Conservation (phyloP, 495 filamentous ascomycete genomes). For the Amorphotheca resinae region DNA sequence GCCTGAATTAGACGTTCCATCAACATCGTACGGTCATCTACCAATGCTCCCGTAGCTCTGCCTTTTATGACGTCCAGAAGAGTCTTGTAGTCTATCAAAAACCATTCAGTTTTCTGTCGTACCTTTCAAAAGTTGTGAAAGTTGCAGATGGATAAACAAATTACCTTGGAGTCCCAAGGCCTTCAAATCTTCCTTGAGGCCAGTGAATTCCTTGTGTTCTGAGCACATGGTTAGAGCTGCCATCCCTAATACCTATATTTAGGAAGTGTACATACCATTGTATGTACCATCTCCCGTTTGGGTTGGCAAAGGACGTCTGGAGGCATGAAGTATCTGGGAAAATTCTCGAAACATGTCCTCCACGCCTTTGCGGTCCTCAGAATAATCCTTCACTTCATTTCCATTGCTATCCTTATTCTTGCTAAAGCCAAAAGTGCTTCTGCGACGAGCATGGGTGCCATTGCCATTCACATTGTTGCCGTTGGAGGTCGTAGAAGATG, state of each 20-base stretch:
- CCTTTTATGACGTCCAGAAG: conserved; percentile 24
- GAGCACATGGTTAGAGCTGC: background rate
- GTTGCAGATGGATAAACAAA: background rate
- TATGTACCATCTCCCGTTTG: conserved; percentile 51
- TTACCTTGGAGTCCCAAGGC: conserved; percentile 22
- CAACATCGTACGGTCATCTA: conserved; percentile 69
- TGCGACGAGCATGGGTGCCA: background rate
- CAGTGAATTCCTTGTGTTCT: background rate
- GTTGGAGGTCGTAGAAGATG: background rate
- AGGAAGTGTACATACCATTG: conserved; percentile 1
- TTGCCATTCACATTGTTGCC: background rate
- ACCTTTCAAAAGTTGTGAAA: background rate
- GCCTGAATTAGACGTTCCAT: conserved; percentile 75
- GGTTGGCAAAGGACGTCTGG: conserved; percentile 50
- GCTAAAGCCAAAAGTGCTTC: conserved; percentile 15
- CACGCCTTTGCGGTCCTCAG: conserved; percentile 15
- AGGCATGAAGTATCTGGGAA: conserved; percentile 52
- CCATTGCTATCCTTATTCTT: conserved; percentile 21
- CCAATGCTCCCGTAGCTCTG: conserved; percentile 36
- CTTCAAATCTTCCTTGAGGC: conserved; percentile 8
- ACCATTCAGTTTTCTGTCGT: background rate
- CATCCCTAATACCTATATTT: background rate
- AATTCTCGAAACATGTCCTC: conserved; percentile 44
- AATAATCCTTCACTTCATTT: conserved; percentile 30
- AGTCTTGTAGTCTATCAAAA: conserved; percentile 26